Base-by-base conservation (phyloP, 768 basidiomycete species). In the Dentipellis sp. region DNA sequence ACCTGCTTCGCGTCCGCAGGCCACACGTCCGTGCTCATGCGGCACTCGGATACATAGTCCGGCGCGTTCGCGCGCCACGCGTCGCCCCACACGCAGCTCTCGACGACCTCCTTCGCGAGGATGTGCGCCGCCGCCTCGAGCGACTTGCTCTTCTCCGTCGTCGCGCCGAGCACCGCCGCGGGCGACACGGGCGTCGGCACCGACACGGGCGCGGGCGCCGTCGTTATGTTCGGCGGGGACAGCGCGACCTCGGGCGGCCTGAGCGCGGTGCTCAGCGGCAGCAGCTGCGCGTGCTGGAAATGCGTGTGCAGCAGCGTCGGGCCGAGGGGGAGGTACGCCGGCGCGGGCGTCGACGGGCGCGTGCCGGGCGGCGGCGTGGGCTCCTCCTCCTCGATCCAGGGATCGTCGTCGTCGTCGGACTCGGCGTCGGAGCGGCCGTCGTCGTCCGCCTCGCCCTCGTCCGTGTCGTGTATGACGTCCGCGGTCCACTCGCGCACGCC, bases 151-250 rank as follows among this genome's bases (percentile, higher is more conserved):
- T 81, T 82, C 65, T 88, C 88, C 3, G 79, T 78, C 1, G 81
- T 72, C 1, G 79, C 76, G 4, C 84, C 84, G 35, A 88, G 70
- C 0, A 75, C 74, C 1, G 86, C 85, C 4, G 87, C 88, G 17
- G 91, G 91, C 0, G 90, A 92, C 2, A 92, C 88, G 1, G 91
- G 91, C 0, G 91, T 93, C 1, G 88, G 89, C 0, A 85, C 89
- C n/a, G 78, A 78, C 2, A 74, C 72, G 3, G 70, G 71, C 4
- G 63, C 70, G 35, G 75, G 65, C 12, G 73, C 67, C 14, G 72
- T 65, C 0, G 74, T 56, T 39, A 55, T 69, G 3, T 75, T 71
- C 59, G 72, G 71, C 48, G 75, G 74, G 9, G 77, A 74, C 11
- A 74, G 74, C 2, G 78, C 73, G 10, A 78, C 73, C 1, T 76